A percentile compares a stretch with the other conserved stretches of the same genome.
Evolutionary conservation across 345 rosid species (phyloP).

Genomic region (Pistacia atlantica): DNA sequence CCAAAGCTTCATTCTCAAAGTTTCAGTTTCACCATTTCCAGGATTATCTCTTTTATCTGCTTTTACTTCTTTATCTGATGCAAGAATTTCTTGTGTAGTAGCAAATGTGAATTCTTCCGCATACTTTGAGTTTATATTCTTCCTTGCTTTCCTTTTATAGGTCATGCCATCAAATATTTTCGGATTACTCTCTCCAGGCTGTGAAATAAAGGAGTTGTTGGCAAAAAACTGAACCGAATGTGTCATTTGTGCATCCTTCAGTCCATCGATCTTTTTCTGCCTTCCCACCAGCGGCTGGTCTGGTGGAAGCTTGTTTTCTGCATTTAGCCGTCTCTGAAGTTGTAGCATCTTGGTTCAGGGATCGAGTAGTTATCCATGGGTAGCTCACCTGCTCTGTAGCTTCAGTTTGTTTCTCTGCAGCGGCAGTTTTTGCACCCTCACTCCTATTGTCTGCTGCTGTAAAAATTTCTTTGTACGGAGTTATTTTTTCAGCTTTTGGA

Average conservation of each 20-base stretch:
- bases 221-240: slow-evolving; percentile 34
- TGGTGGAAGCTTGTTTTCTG: slow-evolving; percentile 34
- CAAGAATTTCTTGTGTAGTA: slow-evolving; percentile 37
- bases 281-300: slow-evolving; percentile 34
- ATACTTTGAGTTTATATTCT: slow-evolving; percentile 38
- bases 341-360: slow-evolving; percentile 36
- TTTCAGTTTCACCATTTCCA: slow-evolving; percentile 50
- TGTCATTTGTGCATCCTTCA: slow-evolving; percentile 35
- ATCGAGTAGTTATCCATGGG: slow-evolving; percentile 61
- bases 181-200: slow-evolving; percentile 32
- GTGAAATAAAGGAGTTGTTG: slow-evolving; percentile 40
- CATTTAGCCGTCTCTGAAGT: slow-evolving; percentile 35
- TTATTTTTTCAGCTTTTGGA: slow-evolving; percentile 35
- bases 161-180: slow-evolving; percentile 38
- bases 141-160: slow-evolving; percentile 41
- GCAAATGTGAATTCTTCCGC: slow-evolving; percentile 50
- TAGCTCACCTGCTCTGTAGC: slow-evolving; percentile 46
- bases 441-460: slow-evolving; percentile 36
- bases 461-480: slow-evolving; percentile 28
- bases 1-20: slow-evolving; percentile 74
- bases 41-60: slow-evolving; percentile 40
- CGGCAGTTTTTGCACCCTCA: slow-evolving; percentile 30
- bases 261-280: slow-evolving; percentile 38
- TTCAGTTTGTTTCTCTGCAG: slow-evolving; percentile 40
- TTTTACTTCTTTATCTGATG: slow-evolving; percentile 32